Percentiles rank a stretch among this genome's conserved stretches.
Evolutionary conservation across 495 filamentous ascomycete genomes (phyloP).

Genomic region (Glutinoglossum americanum): DNA sequence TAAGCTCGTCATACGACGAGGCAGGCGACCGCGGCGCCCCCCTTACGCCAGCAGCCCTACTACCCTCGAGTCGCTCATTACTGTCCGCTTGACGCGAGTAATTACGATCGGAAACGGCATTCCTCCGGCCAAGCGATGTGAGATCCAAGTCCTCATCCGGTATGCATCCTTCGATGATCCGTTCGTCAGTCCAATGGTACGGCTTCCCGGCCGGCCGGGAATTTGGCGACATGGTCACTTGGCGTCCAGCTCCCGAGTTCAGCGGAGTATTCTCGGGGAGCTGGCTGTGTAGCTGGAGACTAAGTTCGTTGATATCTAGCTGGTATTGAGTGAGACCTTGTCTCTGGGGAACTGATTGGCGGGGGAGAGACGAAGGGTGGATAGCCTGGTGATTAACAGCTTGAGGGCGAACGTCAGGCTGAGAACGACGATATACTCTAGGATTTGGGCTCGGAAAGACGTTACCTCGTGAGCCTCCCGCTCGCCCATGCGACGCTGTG

Average conservation of each 20-base stretch:
- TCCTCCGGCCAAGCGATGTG: background rate
- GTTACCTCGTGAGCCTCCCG: background rate
- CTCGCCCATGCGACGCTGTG: background rate
- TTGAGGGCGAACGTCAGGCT: too few species aligned
- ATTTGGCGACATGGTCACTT: background rate
- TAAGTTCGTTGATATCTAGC: too few species aligned
- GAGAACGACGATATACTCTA: background rate
- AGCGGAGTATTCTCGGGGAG: background rate
- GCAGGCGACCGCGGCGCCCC: too few species aligned
- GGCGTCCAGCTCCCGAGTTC: background rate
- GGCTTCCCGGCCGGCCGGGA: background rate
- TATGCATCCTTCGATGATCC: background rate
- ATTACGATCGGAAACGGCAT: background rate
- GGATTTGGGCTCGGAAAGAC: background rate
- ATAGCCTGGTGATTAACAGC: too few species aligned
- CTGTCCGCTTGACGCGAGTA: too few species aligned
- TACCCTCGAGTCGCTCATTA: too few species aligned
- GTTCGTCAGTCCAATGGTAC: background rate
- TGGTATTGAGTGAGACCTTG: too few species aligned
- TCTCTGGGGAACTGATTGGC: too few species aligned
- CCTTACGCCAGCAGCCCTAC: too few species aligned
- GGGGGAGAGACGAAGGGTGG: too few species aligned
- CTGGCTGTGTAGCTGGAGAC: too few species aligned
- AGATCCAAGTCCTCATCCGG: background rate
- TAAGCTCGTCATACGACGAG: too few species aligned